These are phyloP conservation scores for Crithidia thermophila DNA, from an alignment of 208 protist genomes.

Conservation along the genomic window DNA sequence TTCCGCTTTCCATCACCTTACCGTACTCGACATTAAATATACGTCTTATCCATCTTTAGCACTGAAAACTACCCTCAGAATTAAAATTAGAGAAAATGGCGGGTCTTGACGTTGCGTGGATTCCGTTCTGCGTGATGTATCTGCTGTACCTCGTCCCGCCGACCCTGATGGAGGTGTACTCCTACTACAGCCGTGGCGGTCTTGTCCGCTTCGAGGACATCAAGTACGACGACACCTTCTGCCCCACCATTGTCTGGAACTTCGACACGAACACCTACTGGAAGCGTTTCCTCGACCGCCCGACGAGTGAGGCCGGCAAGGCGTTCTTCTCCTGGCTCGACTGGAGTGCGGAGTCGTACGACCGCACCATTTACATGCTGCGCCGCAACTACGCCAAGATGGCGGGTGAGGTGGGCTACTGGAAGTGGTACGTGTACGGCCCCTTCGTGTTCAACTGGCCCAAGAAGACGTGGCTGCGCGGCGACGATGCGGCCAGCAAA, in stretches of 20 bases:
- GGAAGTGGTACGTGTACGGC: slow-evolving; percentile 86
- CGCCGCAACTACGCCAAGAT: slow-evolving; percentile 75
- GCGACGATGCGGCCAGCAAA: slow-evolving; percentile 79
- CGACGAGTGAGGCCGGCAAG: slow-evolving; percentile 81
- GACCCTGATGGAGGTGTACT: slow-evolving; percentile 92
- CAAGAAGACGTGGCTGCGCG: slow-evolving; percentile 88
- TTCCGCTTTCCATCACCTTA: background rate
- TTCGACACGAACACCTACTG: slow-evolving; percentile 81
- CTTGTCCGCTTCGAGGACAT: slow-evolving; percentile 83
- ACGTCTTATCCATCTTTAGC: background rate
- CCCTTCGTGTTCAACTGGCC: slow-evolving; percentile 92
- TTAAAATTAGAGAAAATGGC: no score
- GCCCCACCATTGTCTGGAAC: slow-evolving; percentile 60
- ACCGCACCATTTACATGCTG: slow-evolving; percentile 81
- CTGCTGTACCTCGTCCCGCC: slow-evolving; percentile 87
- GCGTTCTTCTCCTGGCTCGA: slow-evolving; percentile 90
- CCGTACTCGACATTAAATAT: no score
- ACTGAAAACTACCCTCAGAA: background rate
- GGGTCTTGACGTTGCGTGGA: slow-evolving; percentile 79
- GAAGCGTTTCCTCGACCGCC: slow-evolving; percentile 89
- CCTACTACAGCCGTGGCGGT: slow-evolving; percentile 89
- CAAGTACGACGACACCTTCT: slow-evolving; percentile 88
- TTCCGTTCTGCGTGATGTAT: slow-evolving; percentile 88
- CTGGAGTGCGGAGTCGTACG: slow-evolving; percentile 88
- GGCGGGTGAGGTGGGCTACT: slow-evolving; percentile 68